These are phyloP conservation scores for Aegilops longissima DNA, from an alignment of 176 grass and related monocot genomes.

Conservation along the genomic window DNA sequence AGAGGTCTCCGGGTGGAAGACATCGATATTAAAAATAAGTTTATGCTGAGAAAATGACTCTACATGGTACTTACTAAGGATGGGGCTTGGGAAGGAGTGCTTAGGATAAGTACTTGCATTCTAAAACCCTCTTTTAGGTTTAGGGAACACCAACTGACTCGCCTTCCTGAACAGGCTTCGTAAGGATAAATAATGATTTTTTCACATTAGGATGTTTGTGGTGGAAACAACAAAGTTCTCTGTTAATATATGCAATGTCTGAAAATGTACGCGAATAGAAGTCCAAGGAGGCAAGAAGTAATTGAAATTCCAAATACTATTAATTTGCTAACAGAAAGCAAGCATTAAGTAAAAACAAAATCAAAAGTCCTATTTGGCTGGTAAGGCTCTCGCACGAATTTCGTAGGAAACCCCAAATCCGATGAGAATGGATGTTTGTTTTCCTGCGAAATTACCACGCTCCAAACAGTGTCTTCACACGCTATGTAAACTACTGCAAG, in stretches of 20 bases:
- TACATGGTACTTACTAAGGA: too few relatives aligned
- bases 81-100: too few relatives aligned
- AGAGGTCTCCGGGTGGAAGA: too few relatives aligned
- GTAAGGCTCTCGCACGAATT: not conserved
- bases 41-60: too few relatives aligned
- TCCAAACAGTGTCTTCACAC: not conserved
- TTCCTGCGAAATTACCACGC: constrained; percentile 4
- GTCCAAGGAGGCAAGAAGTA: not conserved
- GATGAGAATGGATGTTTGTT: not conserved
- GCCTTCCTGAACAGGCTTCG: too few relatives aligned
- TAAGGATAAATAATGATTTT: too few relatives aligned
- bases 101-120: too few relatives aligned
- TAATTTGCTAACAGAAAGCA: not conserved
- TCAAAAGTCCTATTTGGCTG: not conserved
- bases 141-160: too few relatives aligned
- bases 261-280: not conserved
- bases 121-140: too few relatives aligned
- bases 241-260: not conserved
- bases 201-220: too few relatives aligned
- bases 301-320: not conserved
- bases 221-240: too few relatives aligned
- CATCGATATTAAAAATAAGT: too few relatives aligned
- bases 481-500: not conserved
- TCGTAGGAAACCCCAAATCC: not conserved
- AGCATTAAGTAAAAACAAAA: not conserved